These are phyloP conservation scores for Zea luxurians DNA, from an alignment of 176 grass and related monocot genomes.

Conservation along the genomic window DNA sequence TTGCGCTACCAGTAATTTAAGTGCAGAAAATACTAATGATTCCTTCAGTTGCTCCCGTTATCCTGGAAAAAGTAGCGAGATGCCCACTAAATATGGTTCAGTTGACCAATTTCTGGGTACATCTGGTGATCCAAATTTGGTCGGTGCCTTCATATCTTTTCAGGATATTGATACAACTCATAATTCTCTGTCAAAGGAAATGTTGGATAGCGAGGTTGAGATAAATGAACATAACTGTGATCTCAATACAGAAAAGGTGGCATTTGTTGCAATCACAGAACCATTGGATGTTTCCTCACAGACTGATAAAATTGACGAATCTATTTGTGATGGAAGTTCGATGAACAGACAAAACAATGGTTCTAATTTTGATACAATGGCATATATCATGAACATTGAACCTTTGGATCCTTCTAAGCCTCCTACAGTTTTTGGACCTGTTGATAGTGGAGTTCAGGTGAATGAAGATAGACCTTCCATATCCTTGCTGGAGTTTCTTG, in stretches of 20 bases:
- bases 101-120: background rate
- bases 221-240: constrained; percentile 24
- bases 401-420: constrained; percentile 26
- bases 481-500: constrained; percentile 44
- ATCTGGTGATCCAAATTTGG: constrained; percentile 30
- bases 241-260: background rate
- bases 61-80: constrained; percentile 34
- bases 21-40: constrained; percentile 30
- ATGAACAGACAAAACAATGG: constrained; percentile 8
- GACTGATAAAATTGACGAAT: constrained; percentile 19
- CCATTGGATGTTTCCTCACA: constrained; percentile 29
- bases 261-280: constrained; percentile 25
- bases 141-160: constrained; percentile 23
- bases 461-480: constrained; percentile 29
- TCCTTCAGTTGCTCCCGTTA: constrained; percentile 12
- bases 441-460: constrained; percentile 19
- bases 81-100: constrained; percentile 26
- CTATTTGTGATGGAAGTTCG: constrained; percentile 25
- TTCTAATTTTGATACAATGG: constrained; percentile 6
- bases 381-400: constrained; percentile 15
- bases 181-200: constrained; percentile 30
- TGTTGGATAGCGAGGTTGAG: constrained; percentile 33
- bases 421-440: constrained; percentile 26
- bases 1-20: constrained; percentile 28
- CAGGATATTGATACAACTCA: constrained; percentile 33